Percentiles rank a stretch among this genome's conserved stretches.
phyloP scores from a whole-genome alignment of 306 rosid genomes.

The Luffa acutangula region DNA sequence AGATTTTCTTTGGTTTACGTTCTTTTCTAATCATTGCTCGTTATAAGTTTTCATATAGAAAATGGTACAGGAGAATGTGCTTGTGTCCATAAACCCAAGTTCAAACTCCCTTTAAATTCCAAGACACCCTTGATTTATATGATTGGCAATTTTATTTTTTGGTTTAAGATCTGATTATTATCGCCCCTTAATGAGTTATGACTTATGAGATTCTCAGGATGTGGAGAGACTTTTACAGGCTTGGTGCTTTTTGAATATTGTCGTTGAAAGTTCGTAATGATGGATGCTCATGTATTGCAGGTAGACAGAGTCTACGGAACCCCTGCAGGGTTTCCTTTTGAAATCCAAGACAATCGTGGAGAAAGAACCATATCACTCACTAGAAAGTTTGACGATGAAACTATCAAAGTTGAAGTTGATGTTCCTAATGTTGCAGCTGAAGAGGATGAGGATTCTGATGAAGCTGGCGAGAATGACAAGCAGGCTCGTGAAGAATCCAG shows the following conservation, averaged over 20 bases:
- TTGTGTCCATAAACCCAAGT: background rate
- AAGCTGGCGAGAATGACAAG: background rate
- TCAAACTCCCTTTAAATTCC: background rate
- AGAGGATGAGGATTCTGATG: slow-evolving; percentile 25
- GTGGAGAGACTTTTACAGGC: background rate
- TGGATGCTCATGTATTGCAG: slow-evolving; percentile 21
- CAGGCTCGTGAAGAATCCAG: slow-evolving; percentile 29
- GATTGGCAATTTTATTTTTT: background rate
- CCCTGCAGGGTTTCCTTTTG: slow-evolving; percentile 52
- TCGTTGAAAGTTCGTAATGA: background rate
- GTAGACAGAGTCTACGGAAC: slow-evolving; percentile 20
- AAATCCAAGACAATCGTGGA: slow-evolving; percentile 64
- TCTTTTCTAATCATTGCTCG: background rate
- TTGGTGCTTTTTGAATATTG: background rate
- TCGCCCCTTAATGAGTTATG: too few relatives aligned
- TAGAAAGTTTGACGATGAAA: slow-evolving; percentile 53
- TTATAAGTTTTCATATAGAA: background rate
- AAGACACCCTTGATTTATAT: background rate
- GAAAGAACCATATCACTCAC: slow-evolving; percentile 62
- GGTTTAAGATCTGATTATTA: background rate
- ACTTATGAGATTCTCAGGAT: background rate
- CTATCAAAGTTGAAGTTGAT: slow-evolving; percentile 61
- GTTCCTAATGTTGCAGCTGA: slow-evolving; percentile 32
- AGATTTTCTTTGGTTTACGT: background rate
- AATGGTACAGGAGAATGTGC: background rate